A percentile compares a stretch with the other conserved stretches of the same genome.
Conservation (phyloP, 768 basidiomycete genomes). For the Boletus insuetus region DNA sequence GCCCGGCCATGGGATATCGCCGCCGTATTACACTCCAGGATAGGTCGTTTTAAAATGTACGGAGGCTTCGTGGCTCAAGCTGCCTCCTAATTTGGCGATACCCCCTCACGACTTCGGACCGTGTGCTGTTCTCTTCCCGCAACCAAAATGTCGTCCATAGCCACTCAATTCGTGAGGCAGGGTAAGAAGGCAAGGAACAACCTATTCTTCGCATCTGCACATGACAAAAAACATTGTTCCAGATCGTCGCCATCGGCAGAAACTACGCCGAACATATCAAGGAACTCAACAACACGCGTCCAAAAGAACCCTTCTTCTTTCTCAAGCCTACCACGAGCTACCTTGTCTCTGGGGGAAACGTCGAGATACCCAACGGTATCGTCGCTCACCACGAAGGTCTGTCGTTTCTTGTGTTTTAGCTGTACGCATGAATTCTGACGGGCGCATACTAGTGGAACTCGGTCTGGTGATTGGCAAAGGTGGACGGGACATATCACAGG, state of each 20-base stretch:
- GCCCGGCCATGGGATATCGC: too few relatives aligned
- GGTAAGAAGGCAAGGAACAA: constrained; percentile 43
- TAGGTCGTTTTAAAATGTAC: too few relatives aligned
- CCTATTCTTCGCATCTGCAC: background rate
- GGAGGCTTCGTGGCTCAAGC: too few relatives aligned
- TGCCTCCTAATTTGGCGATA: background rate
- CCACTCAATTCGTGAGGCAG: constrained; percentile 41
- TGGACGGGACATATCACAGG: constrained; percentile 77
- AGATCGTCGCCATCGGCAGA: constrained; percentile 95
- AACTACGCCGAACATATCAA: constrained; percentile 92
- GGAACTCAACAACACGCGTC: constrained; percentile 81
- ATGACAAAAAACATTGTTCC: background rate
- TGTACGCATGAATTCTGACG: too few relatives aligned
- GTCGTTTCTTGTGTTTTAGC: background rate
- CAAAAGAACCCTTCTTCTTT: constrained; percentile 98
- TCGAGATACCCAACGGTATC: constrained; percentile 86
- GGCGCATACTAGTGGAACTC: constrained; percentile 69
- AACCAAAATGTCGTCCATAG: constrained; percentile 31
- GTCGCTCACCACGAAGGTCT: constrained; percentile 89
- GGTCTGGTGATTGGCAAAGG: constrained; percentile 92
- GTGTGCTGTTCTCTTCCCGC: background rate
- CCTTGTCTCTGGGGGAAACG: constrained; percentile 65
- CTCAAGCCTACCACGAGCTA: constrained; percentile 95
- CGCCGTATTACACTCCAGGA: too few relatives aligned
- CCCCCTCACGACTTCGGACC: background rate